Evolutionary conservation across 106 monocot species (phyloP), one percentile per base, ranked within the genome.

Genomic region (Iris macrosiphon): DNA sequence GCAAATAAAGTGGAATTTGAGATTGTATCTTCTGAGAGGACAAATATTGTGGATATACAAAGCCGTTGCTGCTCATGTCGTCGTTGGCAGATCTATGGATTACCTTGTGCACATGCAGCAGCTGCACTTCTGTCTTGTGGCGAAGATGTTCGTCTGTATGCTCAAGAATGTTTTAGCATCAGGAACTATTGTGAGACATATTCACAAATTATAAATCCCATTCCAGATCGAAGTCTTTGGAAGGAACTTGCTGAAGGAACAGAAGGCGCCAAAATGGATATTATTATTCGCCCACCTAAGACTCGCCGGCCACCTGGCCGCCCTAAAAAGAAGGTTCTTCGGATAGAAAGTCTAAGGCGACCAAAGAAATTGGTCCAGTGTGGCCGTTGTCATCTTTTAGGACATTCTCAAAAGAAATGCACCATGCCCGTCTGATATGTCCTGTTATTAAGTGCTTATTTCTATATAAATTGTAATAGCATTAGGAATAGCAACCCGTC

Each of bases 401-500:
- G 95, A 18, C 95, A 95, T 67, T 95, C 95, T 45, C 95, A 95
- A 72, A 95, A 95, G 85, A 95, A 95, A 66, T 95, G 95, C 60
- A 64, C 79, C 26, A 46, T 85, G 65, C 82, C 60, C 52, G 52
- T 69, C 38, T 85, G 74, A 84, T 50, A 64, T 6, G n/a, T 42
- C 51, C 52, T 27, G 31, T 38, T 31, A 27, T 41, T 41, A 3
- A 27, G 40, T 16, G 38, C 41, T 40, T 5, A 8, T 31, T 53
- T 32, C 19, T 35, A 32, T 53, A 32, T 19, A 18, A 53, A 18
- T 53, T 53, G 52, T 24, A 31, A 53, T 53, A 32, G 27, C 49
- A 50, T 26, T 50, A 29, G 49, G 29, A 29, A n/a, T 50, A 50
- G 49, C 26, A 50, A n/a, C 7, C 0, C n/a, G 32, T 53, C 19